Evolutionary conservation across 257 asterid genomes (phyloP).

Genomic region (Solanum piurae): DNA sequence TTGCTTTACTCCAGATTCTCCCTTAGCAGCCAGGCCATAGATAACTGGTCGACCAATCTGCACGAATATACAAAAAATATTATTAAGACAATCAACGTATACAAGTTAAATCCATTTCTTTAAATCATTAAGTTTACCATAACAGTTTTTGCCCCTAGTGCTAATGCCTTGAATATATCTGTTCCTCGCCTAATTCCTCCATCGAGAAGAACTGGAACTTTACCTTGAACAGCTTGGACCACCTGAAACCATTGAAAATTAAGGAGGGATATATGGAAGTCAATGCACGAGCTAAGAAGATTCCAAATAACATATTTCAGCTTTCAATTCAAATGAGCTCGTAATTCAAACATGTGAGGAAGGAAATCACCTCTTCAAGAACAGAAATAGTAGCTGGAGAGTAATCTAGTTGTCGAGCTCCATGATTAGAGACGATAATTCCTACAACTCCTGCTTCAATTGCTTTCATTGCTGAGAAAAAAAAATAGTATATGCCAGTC

Average conservation of each 20-base stretch:
- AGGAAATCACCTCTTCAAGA: slow-evolving; percentile 47
- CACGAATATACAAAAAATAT: neutral
- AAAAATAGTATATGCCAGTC: neutral
- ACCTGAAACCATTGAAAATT: slow-evolving; percentile 21
- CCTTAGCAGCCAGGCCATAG: slow-evolving; percentile 47
- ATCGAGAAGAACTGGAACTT: slow-evolving; percentile 45
- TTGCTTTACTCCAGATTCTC: slow-evolving; percentile 39
- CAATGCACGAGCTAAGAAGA: neutral
- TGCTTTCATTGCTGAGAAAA: slow-evolving; percentile 36
- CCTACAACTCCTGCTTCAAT: slow-evolving; percentile 53
- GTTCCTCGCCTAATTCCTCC: slow-evolving; percentile 74
- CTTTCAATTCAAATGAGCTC: neutral
- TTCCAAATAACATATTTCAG: neutral
- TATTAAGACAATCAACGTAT: no score
- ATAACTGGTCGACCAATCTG: slow-evolving; percentile 53
- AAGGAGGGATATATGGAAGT: neutral
- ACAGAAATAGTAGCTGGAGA: slow-evolving; percentile 52
- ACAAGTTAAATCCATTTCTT: neutral
- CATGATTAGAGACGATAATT: slow-evolving; percentile 54
- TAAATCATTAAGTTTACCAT: slow-evolving; percentile 21
- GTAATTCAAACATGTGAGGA: neutral
- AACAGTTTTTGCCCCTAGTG: slow-evolving; percentile 61
- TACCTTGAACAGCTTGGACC: slow-evolving; percentile 46
- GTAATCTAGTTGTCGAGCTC: slow-evolving; percentile 55
- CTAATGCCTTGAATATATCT: slow-evolving; percentile 62